Evolutionary conservation across 257 asterid species (phyloP).

Genomic region (Catharanthus roseus): DNA sequence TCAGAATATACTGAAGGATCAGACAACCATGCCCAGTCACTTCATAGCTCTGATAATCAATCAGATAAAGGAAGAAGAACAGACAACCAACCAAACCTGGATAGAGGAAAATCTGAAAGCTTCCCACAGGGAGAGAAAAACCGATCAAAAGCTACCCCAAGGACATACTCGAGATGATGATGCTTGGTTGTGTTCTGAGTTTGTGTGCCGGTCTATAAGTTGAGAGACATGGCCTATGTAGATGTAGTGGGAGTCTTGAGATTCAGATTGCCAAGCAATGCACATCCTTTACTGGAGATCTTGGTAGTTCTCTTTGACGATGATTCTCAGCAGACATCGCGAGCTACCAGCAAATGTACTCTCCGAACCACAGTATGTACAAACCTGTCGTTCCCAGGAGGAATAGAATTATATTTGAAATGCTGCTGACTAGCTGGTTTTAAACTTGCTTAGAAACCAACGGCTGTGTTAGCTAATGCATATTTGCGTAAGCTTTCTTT

Average conservation of each 20-base stretch:
- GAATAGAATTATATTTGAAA: conserved; percentile 12
- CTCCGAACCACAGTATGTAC: conserved; percentile 12
- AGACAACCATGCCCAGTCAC: conserved; percentile 20
- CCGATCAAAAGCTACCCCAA: conserved; percentile 39
- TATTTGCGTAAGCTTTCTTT: not conserved
- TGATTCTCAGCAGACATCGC: not conserved
- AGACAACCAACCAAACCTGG: conserved; percentile 41
- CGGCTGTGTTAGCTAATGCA: not conserved
- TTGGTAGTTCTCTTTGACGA: not conserved
- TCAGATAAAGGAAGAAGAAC: conserved; percentile 32
- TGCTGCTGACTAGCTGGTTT: conserved; percentile 11
- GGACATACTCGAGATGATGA: conserved; percentile 67
- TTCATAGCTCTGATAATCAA: conserved; percentile 14
- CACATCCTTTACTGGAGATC: not conserved
- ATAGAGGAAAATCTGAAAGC: conserved; percentile 61
- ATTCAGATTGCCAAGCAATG: not conserved
- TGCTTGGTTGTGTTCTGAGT: conserved; percentile 12
- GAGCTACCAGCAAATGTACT: not conserved
- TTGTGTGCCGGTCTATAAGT: not conserved
- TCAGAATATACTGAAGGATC: conserved; percentile 26
- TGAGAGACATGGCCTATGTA: not conserved
- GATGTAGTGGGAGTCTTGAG: not conserved
- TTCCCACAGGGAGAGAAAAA: conserved; percentile 45
- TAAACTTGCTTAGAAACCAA: not conserved
- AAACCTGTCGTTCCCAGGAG: conserved; percentile 13